Evolutionary conservation across 495 filamentous ascomycete species (phyloP), one percentile per base, ranked within the genome.

Genomic region (Penicillium macrosclerotiorum): DNA sequence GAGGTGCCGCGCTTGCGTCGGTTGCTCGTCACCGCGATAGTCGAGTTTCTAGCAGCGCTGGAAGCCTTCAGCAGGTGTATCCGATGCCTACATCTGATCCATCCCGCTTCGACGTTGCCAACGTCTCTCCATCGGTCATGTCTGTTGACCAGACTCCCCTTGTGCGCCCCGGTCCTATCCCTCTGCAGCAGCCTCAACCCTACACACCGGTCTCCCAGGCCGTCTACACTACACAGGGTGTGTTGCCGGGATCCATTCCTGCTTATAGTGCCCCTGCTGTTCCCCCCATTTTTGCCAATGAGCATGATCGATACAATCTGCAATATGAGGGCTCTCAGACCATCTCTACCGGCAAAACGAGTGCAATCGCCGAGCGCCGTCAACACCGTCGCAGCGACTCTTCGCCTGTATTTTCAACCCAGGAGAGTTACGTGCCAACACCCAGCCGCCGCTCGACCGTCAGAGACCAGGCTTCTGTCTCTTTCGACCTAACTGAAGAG

Each of bases 61-160:
- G 57, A 19, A 67, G 63, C 40, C 64, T 77, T 35, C 74, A 75
- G 45, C 67, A 75, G 31, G 66, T 78, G 58, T 61, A 72, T 67
- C 81, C 85, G 7, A 55, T 84, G 27, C 73, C 82, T 19, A 86
- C 81, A 16, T 73, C 73, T 8, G 84, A 88, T 55, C 79, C 79
- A 3, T 67, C 67, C 23, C 75, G 70, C 30, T 85, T 80, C 52
- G 82, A 84, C 40, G 76, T 69, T 46, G 65, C 60, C 17, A 57
- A 62, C 8, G 61, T 75, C 13, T 72, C 70, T 36, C 76, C 83
- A 12, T 61, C 67, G 31, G 67, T 71, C n/a, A 69, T 74, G 26
- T 48, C 67, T 59, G 38, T 58, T 66, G 33, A 58, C 51, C 41
- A 76, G 69, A 59, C 79, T 68, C 74, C 69, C 5, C 49, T 67